These are phyloP conservation scores for Alternaria arbusti DNA, from an alignment of 2,329 filamentous ascomycete genomes.

Conservation along the genomic window DNA sequence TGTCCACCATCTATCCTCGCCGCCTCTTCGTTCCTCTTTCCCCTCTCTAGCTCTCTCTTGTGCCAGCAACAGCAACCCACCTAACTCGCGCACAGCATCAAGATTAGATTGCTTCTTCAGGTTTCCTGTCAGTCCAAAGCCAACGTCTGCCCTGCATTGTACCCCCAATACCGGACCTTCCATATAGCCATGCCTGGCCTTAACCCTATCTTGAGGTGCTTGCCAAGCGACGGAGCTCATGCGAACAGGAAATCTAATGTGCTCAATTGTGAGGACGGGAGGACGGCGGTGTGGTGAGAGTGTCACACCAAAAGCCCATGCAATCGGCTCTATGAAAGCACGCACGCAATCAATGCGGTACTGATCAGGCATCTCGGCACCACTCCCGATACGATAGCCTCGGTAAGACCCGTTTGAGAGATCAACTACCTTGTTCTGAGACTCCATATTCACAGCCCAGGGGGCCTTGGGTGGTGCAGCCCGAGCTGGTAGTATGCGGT, in stretches of 20 bases:
- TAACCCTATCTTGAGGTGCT: slow-evolving; percentile 58
- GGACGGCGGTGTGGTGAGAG: slow-evolving; percentile 55
- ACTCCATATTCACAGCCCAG: slow-evolving; percentile 27
- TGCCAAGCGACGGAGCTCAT: slow-evolving; percentile 63
- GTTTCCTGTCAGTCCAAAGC: slow-evolving; percentile 53
- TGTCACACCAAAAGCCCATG: slow-evolving; percentile 65
- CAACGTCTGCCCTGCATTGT: slow-evolving; percentile 62
- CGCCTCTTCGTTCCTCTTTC: slow-evolving; percentile 55
- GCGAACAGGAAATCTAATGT: slow-evolving; percentile 62
- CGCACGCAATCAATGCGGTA: slow-evolving; percentile 63
- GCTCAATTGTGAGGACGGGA: slow-evolving; percentile 56
- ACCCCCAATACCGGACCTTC: slow-evolving; percentile 65
- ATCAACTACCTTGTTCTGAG: slow-evolving; percentile 30
- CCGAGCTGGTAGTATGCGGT: slow-evolving; percentile 35
- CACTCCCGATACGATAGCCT: slow-evolving; percentile 64
- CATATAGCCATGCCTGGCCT: slow-evolving; percentile 61
- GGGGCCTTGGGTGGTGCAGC: slow-evolving; percentile 37
- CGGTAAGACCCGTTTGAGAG: slow-evolving; percentile 56
- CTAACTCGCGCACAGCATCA: slow-evolving; percentile 64
- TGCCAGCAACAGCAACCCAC: slow-evolving; percentile 63
- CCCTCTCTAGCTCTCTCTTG: slow-evolving; percentile 67
- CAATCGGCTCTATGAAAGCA: slow-evolving; percentile 63
- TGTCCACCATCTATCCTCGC: slow-evolving; percentile 68
- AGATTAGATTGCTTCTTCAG: slow-evolving; percentile 48
- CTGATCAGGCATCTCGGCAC: slow-evolving; percentile 64